phyloP scores from a whole-genome alignment of 2,329 filamentous ascomycete species.

The Hymenoscyphus scutula region DNA sequence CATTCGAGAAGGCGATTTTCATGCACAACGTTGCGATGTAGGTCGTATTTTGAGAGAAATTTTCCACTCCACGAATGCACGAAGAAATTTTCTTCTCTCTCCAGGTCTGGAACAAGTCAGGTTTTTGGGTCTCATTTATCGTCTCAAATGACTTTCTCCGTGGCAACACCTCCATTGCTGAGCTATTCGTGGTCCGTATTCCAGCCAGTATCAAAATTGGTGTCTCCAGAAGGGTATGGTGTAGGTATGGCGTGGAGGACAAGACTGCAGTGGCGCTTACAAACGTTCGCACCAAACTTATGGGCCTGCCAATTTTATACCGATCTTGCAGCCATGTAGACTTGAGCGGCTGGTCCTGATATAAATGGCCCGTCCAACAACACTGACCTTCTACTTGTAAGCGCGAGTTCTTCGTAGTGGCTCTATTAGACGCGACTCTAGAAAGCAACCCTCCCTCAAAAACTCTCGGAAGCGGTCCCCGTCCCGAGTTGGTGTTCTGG shows the following conservation, averaged over 20 bases:
- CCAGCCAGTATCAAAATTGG: not conserved
- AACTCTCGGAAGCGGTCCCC: no score
- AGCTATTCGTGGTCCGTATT: not conserved
- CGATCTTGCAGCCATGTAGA: not conserved
- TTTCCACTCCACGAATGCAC: not conserved
- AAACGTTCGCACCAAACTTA: no score
- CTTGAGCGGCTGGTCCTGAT: no score
- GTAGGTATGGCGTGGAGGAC: no score
- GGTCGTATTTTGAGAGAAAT: not conserved
- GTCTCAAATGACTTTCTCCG: not conserved
- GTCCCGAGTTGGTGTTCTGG: not conserved
- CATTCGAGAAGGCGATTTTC: not conserved
- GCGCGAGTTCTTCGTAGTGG: not conserved
- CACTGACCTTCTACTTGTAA: not conserved
- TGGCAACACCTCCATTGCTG: not conserved
- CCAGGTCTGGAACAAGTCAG: not conserved
- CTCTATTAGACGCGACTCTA: not conserved
- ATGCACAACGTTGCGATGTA: not conserved
- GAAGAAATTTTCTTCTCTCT: not conserved
- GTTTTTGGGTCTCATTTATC: not conserved
- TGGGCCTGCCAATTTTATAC: not conserved
- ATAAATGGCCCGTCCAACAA: not conserved
- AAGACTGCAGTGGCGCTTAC: no score
- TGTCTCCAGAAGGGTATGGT: not conserved
- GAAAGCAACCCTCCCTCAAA: not conserved